phyloP scores from a whole-genome alignment of 108 stramenopile species.

The Pseudonitzschia delicatissima region DNA sequence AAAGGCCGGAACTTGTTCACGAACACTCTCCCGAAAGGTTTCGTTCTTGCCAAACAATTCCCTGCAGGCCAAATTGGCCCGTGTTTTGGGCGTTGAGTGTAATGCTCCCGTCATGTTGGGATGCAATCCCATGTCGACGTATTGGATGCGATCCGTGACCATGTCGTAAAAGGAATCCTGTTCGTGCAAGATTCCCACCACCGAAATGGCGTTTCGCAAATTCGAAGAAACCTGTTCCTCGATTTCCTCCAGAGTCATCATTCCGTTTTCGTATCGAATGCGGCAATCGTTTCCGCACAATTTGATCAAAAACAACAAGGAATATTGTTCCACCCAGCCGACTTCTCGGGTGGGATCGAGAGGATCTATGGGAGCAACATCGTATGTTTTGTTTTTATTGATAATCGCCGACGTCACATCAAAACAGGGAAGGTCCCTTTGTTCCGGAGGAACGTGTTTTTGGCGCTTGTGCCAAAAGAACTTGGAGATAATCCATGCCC shows the following conservation, averaged over 20 bases:
- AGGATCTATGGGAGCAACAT: not conserved
- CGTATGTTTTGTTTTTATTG: not conserved
- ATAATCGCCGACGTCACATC: constrained; percentile 4
- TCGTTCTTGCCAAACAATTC: constrained; percentile 4
- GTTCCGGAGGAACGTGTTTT: not conserved
- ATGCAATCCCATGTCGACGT: constrained; percentile 16
- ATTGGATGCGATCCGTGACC: constrained; percentile 27
- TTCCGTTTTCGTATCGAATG: constrained; percentile 17
- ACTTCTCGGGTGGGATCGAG: no score
- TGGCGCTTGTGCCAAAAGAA: constrained; percentile 37
- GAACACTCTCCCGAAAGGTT: not conserved
- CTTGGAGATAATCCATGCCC: constrained; percentile 34
- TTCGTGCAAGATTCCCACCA: constrained; percentile 46
- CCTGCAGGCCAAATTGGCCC: not conserved
- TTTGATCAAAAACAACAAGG: constrained; percentile 2
- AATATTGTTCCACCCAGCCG: not conserved
- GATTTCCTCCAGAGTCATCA: constrained; percentile 26
- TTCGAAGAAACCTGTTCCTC: constrained; percentile 33
- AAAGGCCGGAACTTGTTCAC: not conserved
- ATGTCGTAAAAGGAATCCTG: constrained; percentile 45
- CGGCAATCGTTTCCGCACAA: constrained; percentile 43
- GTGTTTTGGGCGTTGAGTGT: not conserved
- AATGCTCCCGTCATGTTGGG: not conserved
- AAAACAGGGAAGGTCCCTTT: not conserved
- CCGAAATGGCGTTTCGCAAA: constrained; percentile 37